These are phyloP conservation scores for Cladorrhinum samala DNA, from an alignment of 495 filamentous ascomycete species.

Conservation along the genomic window DNA sequence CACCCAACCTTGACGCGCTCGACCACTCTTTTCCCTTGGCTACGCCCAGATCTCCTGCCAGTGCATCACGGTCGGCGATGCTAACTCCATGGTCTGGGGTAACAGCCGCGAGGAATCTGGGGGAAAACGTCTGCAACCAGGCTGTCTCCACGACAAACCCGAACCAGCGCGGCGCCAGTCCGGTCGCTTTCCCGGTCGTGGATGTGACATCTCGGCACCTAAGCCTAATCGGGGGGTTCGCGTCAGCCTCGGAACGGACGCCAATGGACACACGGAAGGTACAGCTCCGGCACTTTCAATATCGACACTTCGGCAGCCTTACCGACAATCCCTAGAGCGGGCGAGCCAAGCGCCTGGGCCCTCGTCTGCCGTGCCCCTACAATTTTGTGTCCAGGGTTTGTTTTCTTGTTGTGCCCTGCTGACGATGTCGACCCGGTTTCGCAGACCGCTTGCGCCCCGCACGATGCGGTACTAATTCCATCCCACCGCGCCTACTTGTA, in stretches of 20 bases:
- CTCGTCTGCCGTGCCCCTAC: background rate
- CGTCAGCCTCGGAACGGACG: background rate
- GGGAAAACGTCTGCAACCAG: background rate
- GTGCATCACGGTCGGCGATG: background rate
- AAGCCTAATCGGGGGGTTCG: constrained; percentile 10
- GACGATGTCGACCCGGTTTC: constrained; percentile 1
- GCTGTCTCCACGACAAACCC: background rate
- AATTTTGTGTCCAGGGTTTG: constrained; percentile 1
- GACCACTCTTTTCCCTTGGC: no score
- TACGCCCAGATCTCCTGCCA: background rate
- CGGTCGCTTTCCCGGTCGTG: constrained; percentile 1
- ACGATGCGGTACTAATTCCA: background rate
- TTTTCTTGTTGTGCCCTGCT: background rate
- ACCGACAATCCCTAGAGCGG: constrained; percentile 18
- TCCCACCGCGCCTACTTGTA: no score
- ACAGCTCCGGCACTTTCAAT: constrained; percentile 10
- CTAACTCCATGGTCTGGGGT: background rate
- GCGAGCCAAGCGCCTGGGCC: constrained; percentile 23
- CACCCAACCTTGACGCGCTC: no score
- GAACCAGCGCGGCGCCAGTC: constrained; percentile 6
- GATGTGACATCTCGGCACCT: constrained; percentile 18
- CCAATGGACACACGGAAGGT: constrained; percentile 12
- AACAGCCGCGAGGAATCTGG: constrained; percentile 1
- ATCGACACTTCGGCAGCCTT: constrained; percentile 13
- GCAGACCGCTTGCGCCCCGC: background rate